Conservation (phyloP, 345 rosid species). For the Pugionium dolabratum region DNA sequence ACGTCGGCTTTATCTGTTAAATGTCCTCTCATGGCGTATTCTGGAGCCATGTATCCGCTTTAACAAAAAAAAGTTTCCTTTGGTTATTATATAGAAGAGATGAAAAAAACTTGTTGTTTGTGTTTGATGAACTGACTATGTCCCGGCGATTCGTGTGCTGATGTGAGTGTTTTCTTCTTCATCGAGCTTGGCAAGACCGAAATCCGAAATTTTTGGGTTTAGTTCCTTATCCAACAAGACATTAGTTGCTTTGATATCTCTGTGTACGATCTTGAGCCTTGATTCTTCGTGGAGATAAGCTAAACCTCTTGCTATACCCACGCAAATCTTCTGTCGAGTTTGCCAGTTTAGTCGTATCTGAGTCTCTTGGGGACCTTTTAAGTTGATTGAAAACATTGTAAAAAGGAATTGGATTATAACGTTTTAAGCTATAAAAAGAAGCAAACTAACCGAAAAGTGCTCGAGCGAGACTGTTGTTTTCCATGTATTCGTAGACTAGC, state of each 20-base stretch:
- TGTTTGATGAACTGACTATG: slow-evolving; percentile 39
- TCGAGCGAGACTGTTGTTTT: slow-evolving; percentile 56
- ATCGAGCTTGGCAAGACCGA: slow-evolving; percentile 53
- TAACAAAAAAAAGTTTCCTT: neutral
- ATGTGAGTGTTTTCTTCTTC: slow-evolving; percentile 56
- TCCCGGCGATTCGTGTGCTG: slow-evolving; percentile 55
- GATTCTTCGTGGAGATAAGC: slow-evolving; percentile 58
- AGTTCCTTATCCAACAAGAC: slow-evolving; percentile 47
- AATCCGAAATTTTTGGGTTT: slow-evolving; percentile 51
- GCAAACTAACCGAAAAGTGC: slow-evolving; percentile 48
- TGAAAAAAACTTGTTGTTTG: neutral
- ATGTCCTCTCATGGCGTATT: slow-evolving; percentile 53
- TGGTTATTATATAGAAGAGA: neutral
- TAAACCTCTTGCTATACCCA: slow-evolving; percentile 53
- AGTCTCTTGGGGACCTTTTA: slow-evolving; percentile 39
- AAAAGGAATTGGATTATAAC: neutral
- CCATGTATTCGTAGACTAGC: slow-evolving; percentile 59
- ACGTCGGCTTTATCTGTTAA: slow-evolving; percentile 52
- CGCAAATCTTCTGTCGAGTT: slow-evolving; percentile 47
- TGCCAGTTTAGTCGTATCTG: slow-evolving; percentile 46
- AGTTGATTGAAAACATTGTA: neutral
- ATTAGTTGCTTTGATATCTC: slow-evolving; percentile 58
- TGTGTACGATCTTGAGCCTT: slow-evolving; percentile 50
- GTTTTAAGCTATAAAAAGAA: neutral
- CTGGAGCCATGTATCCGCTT: slow-evolving; percentile 57